Evolutionary conservation across 2,329 filamentous ascomycete genomes (phyloP), one percentile per base, ranked within the genome.

Genomic region (Leptographium flavum): DNA sequence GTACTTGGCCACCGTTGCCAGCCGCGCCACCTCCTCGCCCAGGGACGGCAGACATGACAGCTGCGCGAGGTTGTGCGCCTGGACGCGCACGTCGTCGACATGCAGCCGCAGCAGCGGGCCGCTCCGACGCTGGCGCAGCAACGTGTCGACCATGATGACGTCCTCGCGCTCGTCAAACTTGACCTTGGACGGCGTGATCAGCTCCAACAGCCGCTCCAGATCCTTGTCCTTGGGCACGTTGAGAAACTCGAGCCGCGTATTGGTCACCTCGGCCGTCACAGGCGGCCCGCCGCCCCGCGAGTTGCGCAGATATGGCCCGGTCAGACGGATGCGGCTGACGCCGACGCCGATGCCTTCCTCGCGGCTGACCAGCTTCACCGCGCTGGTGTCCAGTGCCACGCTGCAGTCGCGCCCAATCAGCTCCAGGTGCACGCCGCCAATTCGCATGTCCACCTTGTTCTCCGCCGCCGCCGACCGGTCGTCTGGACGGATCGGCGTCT

Each of bases 111-210:
- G 66, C 7, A 96, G 81, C 10, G 84, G 80, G 0, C 90, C 92
- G 61, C 95, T 90, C 44, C 81, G 75, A 48, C 92, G 73, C 60
- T 98, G 92, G 21, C 85, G 74, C 14, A 96, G 65, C 1, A 98
- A 69, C 0, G 87, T 95, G 54, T 96, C 90, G 21, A 98, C 76
- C 70, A 98, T 80, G 49, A 98, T 94, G 55, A 96, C 90, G 54
- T 95, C 87, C 49, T 93, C 84, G 39, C 80, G 78, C 49, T 90
- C 81, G 52, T 80, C 73, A 54, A 92, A 95, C 51, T 88, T 87
- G 59, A 92, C 79, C 52, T 87, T 92, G 0, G 88, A 94, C 0
- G 92, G 93, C 7, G 84, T 94, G 45, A 98, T 84, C 43, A 98
- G 71, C 43, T 84, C 81, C 0, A 98, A 66, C 2, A 98, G 70